A percentile compares a stretch with the other conserved stretches of the same genome.
These are phyloP conservation scores for Athelia sp. DNA, from an alignment of 1,284 basidiomycete species.

Conservation along the genomic window DNA sequence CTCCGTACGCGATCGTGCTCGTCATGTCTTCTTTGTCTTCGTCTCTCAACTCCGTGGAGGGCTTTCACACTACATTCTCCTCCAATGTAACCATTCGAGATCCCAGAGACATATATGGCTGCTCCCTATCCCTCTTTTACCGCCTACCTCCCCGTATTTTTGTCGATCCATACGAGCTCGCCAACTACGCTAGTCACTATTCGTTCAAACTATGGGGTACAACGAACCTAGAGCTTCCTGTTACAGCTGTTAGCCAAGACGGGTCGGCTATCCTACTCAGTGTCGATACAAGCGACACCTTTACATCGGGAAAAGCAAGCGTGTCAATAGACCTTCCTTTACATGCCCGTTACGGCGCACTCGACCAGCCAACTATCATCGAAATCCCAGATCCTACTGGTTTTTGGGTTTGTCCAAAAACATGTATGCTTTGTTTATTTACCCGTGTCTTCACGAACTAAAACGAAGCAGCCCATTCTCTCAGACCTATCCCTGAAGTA, in stretches of 20 bases:
- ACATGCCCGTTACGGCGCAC: constrained; percentile 44
- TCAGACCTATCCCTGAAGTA: constrained; percentile 8
- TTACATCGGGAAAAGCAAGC: constrained; percentile 4
- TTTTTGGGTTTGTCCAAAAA: constrained; percentile 32
- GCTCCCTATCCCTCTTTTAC: constrained; percentile 35
- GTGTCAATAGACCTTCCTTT: constrained; percentile 39
- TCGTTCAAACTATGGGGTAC: constrained; percentile 36
- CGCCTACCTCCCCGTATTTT: constrained; percentile 40
- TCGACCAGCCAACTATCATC: constrained; percentile 12
- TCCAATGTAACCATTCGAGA: not conserved
- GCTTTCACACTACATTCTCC: not conserved
- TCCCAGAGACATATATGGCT: constrained; percentile 14
- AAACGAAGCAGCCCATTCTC: not conserved
- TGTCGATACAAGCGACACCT: constrained; percentile 12
- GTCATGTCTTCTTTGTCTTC: not conserved
- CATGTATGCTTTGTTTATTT: constrained; percentile 14
- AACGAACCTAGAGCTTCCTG: constrained; percentile 44
- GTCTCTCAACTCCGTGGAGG: not conserved
- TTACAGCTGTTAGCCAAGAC: constrained; percentile 31
- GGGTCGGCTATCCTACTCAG: constrained; percentile 35
- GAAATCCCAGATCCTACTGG: constrained; percentile 30
- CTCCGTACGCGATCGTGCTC: not conserved
- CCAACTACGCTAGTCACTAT: constrained; percentile 36
- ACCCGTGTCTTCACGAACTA: not conserved
- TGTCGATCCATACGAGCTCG: constrained; percentile 49